These are phyloP conservation scores for Eurotiales sp. DNA, from an alignment of 2,329 filamentous ascomycete species.

Conservation along the genomic window DNA sequence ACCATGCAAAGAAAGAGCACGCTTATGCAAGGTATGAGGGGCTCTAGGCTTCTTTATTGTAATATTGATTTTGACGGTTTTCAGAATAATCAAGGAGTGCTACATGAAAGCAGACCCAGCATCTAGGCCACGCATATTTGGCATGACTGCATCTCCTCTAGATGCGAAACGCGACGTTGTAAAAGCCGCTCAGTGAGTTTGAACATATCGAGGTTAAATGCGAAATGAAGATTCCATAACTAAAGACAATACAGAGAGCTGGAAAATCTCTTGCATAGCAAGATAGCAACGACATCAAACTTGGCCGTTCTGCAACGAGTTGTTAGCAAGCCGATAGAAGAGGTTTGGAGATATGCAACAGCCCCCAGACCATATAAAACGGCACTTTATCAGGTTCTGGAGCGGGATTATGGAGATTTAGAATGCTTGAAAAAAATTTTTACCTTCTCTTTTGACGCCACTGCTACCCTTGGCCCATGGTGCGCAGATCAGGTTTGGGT, in stretches of 20 bases:
- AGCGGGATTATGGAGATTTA: slow-evolving; percentile 50
- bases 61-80: slow-evolving; percentile 7
- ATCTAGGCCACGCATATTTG: slow-evolving; percentile 72
- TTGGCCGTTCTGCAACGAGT: slow-evolving; percentile 56
- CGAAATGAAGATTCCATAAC: too few relatives aligned
- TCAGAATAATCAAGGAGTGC: slow-evolving; percentile 77
- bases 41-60: too few relatives aligned
- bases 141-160: slow-evolving; percentile 95
- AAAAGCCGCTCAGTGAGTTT: slow-evolving; percentile 56
- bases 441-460: slow-evolving; percentile 55
- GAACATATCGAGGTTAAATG: background rate
- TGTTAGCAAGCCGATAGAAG: slow-evolving; percentile 58
- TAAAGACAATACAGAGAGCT: slow-evolving; percentile 50
- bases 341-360: slow-evolving; percentile 55
- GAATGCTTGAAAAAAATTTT: slow-evolving; percentile 56
- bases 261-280: slow-evolving; percentile 72
- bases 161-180: slow-evolving; percentile 74
- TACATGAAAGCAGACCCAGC: slow-evolving; percentile 55
- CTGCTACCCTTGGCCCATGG: slow-evolving; percentile 73
- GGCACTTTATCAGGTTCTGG: slow-evolving; percentile 58
- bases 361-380: slow-evolving; percentile 58
- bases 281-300: slow-evolving; percentile 74
- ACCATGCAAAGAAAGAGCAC: slow-evolving; percentile 93
- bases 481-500: slow-evolving; percentile 79
- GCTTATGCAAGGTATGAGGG: slow-evolving; percentile 71